Evolutionary conservation across 1,284 basidiomycete genomes (phyloP), one percentile per base, ranked within the genome.

Genomic region (Microbotryum violaceum): DNA sequence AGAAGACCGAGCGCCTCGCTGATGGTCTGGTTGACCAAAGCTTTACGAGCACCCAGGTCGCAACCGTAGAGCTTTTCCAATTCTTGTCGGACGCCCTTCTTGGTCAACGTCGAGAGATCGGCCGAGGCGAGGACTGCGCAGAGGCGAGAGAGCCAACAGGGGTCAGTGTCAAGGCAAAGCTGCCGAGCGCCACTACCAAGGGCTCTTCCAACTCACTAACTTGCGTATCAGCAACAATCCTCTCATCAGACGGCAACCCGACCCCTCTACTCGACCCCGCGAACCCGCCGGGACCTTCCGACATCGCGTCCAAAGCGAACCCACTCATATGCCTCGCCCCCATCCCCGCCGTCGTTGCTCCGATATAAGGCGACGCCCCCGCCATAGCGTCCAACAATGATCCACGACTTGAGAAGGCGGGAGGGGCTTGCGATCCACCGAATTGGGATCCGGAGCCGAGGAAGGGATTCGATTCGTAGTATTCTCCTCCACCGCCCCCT

Each of bases 41-140:
- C 55, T 55, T 71, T 71, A 50, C 65, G 37, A 2, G 62, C 60
- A 8, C 65, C 64, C 2, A 69, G 57, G 55, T 60, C 61, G 44
- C 48, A 57, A 27, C 63, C 62, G 54, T 72, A 72, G 54, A 57
- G 52, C 29, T 9, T 21, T 57, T 72, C 70, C 55, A 97, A 78
- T 71, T 85, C 83, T 62, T 84, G 81, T 54, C 92, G 82, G 58
- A 97, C 86, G 69, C 86, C 86, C 69, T 91, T 85, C 79, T 96
- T 96, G 54, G 91, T 94, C 60, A 94, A 82, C 23, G 83, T 84
- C 72, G 91, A 90, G 58, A 96, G 79, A 76, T 96, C 90, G 0
- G 89, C 89, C 25, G 79, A 78, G 21, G 80, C 80, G 60, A 94
- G 79, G 48, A 93, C 81, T 37, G 83, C 80, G 61, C 85, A 80